Conservation (phyloP, 768 basidiomycete species). For the Kwoniella dejecticola region DNA sequence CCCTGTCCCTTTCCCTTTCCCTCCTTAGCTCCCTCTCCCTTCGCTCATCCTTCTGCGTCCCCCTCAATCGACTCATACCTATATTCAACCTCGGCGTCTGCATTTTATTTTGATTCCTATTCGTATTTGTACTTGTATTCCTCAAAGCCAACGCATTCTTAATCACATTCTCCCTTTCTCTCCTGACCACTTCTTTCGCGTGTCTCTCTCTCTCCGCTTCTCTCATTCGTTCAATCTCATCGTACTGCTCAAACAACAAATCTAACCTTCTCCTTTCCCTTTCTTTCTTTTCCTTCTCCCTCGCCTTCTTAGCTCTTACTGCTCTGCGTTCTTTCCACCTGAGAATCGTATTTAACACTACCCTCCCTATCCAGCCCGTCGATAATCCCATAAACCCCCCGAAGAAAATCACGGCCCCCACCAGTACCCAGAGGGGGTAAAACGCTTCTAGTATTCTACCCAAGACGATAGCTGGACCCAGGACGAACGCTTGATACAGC, state of each 20-base stretch:
- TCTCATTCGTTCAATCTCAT: neutral
- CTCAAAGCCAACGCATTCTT: no score
- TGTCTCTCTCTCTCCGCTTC: neutral
- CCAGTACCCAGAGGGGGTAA: slow-evolving; percentile 44
- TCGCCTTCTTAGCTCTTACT: neutral
- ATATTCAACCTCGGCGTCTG: neutral
- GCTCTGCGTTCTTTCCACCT: slow-evolving; percentile 6
- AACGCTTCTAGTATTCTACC: slow-evolving; percentile 23
- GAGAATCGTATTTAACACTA: slow-evolving; percentile 29
- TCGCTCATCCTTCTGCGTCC: neutral
- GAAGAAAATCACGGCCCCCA: slow-evolving; percentile 35
- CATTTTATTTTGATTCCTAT: no score
- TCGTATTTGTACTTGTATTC: no score
- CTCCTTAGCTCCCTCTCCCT: no score
- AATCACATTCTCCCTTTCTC: neutral
- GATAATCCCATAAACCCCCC: slow-evolving; percentile 40
- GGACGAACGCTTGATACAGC: slow-evolving; percentile 29
- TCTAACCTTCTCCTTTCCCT: neutral
- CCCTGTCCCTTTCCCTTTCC: no score
- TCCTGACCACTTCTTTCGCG: no score
- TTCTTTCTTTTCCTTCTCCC: slow-evolving; percentile 2
- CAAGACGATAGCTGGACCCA: slow-evolving; percentile 24
- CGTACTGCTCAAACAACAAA: no score
- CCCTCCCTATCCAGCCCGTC: slow-evolving; percentile 38
- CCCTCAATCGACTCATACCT: neutral